phyloP scores from a whole-genome alignment of 2,329 filamentous ascomycete species.

The Drechslerella coelobrocha region DNA sequence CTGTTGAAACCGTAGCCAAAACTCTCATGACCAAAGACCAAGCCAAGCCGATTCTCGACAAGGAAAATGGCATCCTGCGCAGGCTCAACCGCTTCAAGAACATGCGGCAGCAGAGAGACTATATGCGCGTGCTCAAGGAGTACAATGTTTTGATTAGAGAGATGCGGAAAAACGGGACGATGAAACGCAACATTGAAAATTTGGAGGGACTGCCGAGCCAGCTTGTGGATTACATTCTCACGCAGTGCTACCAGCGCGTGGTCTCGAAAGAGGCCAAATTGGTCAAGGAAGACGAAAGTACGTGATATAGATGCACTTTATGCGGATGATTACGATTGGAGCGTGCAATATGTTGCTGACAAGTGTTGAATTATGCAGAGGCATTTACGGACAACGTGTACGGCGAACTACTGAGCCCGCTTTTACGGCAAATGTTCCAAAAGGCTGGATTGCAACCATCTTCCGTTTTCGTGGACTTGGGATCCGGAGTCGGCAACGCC shows the following conservation, averaged over 20 bases:
- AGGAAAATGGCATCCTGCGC: slow-evolving; percentile 72
- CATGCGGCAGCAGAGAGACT: slow-evolving; percentile 70
- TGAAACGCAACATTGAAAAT: slow-evolving; percentile 73
- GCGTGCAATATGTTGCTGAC: slow-evolving; percentile 11
- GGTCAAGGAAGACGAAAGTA: slow-evolving; percentile 75
- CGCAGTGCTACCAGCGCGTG: slow-evolving; percentile 87
- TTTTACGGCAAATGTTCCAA: slow-evolving; percentile 81
- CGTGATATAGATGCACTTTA: slow-evolving; percentile 11
- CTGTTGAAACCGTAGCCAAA: slow-evolving; percentile 67
- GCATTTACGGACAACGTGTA: slow-evolving; percentile 94
- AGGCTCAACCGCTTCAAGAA: slow-evolving; percentile 77
- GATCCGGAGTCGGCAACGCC: slow-evolving; percentile 95
- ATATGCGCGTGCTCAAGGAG: slow-evolving; percentile 73
- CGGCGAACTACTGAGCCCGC: slow-evolving; percentile 85
- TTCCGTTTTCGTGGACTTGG: slow-evolving; percentile 90
- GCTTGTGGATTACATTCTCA: slow-evolving; percentile 79
- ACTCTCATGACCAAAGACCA: slow-evolving; percentile 73
- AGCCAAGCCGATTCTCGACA: slow-evolving; percentile 51
- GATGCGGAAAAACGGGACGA: slow-evolving; percentile 72
- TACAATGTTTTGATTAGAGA: slow-evolving; percentile 77
- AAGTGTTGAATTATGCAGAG: slow-evolving; percentile 9
- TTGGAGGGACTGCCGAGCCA: slow-evolving; percentile 73
- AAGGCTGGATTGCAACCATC: slow-evolving; percentile 77
- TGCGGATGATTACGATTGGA: neutral
- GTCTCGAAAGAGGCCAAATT: slow-evolving; percentile 87